These are phyloP conservation scores for Tulasnella sp. DNA, from an alignment of 768 basidiomycete genomes.

Conservation along the genomic window DNA sequence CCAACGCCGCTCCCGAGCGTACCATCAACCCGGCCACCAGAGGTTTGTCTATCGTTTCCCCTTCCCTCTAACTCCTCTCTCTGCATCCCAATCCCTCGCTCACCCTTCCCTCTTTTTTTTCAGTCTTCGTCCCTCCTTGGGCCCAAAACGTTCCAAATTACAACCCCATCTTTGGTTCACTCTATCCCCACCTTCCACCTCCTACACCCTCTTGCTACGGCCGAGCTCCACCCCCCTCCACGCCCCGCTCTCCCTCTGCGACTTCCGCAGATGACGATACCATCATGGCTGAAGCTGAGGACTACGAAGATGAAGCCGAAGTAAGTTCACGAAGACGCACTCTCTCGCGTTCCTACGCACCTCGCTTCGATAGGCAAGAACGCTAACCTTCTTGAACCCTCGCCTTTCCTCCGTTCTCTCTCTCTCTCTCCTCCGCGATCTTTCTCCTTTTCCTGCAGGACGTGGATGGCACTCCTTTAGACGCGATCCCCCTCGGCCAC, in stretches of 20 bases:
- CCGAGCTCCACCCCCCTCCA: not conserved
- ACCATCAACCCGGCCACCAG: not conserved
- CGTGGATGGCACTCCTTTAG: not conserved
- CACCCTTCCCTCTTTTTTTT: not conserved
- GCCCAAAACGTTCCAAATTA: not conserved
- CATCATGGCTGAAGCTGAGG: not conserved
- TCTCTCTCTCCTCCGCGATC: not conserved
- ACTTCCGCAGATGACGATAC: not conserved
- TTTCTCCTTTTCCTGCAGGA: not conserved
- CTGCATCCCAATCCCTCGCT: not conserved
- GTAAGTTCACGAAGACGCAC: not conserved
- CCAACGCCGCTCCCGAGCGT: not conserved
- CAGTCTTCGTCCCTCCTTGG: not conserved
- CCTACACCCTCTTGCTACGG: not conserved
- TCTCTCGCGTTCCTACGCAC: not conserved
- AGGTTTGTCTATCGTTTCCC: not conserved
- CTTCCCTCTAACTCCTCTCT: not conserved
- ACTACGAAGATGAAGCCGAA: not conserved
- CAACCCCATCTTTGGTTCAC: not conserved
- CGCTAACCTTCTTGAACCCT: not conserved
- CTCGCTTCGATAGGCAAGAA: not conserved
- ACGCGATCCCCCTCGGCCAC: not conserved
- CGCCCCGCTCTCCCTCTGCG: not conserved
- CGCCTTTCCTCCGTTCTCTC: not conserved
- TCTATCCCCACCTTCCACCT: not conserved